A percentile compares a stretch with the other conserved stretches of the same genome.
Evolutionary conservation across 164 flowering plant genomes (phyloP).

Genomic region (Buxus sempervirens): DNA sequence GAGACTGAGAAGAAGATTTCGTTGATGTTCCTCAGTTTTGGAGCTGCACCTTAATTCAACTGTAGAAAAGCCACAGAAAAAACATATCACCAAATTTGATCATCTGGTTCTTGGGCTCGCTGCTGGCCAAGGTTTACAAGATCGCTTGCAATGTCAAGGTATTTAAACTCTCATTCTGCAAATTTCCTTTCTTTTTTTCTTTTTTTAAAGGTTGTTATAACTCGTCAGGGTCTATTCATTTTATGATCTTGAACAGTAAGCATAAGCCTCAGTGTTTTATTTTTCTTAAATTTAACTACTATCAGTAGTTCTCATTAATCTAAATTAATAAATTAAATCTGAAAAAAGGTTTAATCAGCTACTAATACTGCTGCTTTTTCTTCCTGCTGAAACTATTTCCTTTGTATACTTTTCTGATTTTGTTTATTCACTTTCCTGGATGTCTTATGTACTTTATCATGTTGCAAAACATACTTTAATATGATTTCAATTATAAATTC

Average conservation of each 20-base stretch:
- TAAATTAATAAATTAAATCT: no score
- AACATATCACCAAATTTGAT: constrained; percentile 49
- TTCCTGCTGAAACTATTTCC: no score
- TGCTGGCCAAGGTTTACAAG: constrained; percentile 75
- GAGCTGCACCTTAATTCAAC: constrained; percentile 38
- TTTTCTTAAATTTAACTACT: no score
- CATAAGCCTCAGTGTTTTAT: no score
- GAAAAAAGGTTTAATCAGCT: not conserved
- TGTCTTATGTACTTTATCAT: not conserved
- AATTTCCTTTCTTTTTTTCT: not conserved
- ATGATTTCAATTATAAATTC: not conserved
- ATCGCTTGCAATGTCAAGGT: constrained; percentile 94
- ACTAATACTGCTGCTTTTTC: not conserved
- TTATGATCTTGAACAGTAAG: not conserved
- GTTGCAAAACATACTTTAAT: not conserved
- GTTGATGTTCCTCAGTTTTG: constrained; percentile 32
- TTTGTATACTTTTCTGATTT: no score
- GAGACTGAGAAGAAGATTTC: not conserved
- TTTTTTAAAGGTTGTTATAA: not conserved
- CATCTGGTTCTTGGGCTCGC: constrained; percentile 84
- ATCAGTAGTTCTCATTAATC: not conserved
- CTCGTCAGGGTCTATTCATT: no score
- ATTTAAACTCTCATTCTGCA: not conserved
- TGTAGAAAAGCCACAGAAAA: constrained; percentile 18
- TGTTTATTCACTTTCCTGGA: not conserved